Percentiles rank a stretch among this genome's conserved stretches.
Evolutionary conservation across 2,329 filamentous ascomycete genomes (phyloP).

Genomic region (Arthrobotrys musiformis): DNA sequence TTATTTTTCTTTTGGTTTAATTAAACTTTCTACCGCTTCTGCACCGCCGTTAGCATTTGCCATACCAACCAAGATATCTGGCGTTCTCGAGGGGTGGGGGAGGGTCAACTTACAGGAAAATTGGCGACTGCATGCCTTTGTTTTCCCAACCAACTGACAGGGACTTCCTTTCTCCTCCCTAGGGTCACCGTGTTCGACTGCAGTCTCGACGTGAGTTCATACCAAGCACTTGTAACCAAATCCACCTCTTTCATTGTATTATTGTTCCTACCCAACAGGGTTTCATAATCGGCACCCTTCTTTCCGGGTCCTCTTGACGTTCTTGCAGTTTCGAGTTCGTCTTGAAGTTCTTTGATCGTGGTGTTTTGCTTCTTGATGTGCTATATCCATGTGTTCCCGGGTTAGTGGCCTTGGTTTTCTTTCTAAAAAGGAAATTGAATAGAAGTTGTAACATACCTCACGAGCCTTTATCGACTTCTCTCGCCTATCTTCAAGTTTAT

Average conservation of each 20-base stretch:
- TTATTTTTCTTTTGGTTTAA: neutral
- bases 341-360: conserved; percentile 60
- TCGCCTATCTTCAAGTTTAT: conserved; percentile 59
- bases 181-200: conserved; percentile 86
- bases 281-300: conserved; percentile 59
- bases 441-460: conserved; percentile 56
- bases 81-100: neutral
- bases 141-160: conserved; percentile 85
- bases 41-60: neutral
- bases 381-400: conserved; percentile 37
- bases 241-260: conserved; percentile 81
- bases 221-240: conserved; percentile 85
- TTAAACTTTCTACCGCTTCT: conserved; percentile 8
- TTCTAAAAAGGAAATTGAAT: neutral
- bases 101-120: conserved; percentile 40
- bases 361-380: conserved; percentile 60
- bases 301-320: conserved; percentile 57
- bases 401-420: conserved; percentile 31
- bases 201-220: conserved; percentile 79
- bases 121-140: conserved; percentile 68
- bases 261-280: conserved; percentile 65
- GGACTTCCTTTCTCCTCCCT: conserved; percentile 77
- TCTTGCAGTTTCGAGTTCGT: conserved; percentile 58
- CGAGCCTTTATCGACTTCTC: conserved; percentile 59
- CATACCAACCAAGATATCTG: neutral